phyloP scores from a whole-genome alignment of 192 early-diverging fungal species.

The Oehlia diaphana region DNA sequence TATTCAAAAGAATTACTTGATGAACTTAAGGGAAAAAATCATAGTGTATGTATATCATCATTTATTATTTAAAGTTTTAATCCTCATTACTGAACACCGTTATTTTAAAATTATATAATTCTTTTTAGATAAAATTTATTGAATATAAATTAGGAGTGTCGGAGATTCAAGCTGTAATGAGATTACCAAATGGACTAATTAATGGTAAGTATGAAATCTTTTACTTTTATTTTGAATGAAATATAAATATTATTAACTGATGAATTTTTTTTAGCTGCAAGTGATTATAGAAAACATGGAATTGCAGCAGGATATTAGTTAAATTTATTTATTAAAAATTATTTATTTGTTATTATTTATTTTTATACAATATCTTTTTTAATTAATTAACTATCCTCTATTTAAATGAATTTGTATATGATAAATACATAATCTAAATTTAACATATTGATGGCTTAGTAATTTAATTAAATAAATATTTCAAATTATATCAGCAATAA shows the following conservation, averaged over 20 bases:
- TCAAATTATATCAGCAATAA: no score
- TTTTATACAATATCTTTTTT: no score
- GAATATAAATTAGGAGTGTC: not conserved
- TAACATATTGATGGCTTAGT: no score
- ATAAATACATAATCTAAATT: no score
- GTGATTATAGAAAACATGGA: slow-evolving; percentile 66
- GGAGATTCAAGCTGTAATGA: not conserved
- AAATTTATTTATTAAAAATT: not conserved
- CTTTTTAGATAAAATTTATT: not conserved
- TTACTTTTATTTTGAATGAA: not conserved
- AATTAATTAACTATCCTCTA: no score
- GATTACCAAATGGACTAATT: not conserved
- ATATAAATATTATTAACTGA: slow-evolving; percentile 13
- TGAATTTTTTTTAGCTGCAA: slow-evolving; percentile 55
- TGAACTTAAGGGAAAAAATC: slow-evolving; percentile 5
- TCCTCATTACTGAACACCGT: no score
- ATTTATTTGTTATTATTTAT: no score
- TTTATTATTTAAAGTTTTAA: not conserved
- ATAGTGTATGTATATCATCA: not conserved
- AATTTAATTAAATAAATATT: no score
- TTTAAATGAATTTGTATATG: no score
- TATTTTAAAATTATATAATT: no score
- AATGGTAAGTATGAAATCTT: not conserved
- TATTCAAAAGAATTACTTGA: slow-evolving; percentile 24
- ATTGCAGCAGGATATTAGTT: slow-evolving; percentile 59